Evolutionary conservation across 2,329 filamentous ascomycete species (phyloP).

Genomic region (Chrysosporium queenslandicum): DNA sequence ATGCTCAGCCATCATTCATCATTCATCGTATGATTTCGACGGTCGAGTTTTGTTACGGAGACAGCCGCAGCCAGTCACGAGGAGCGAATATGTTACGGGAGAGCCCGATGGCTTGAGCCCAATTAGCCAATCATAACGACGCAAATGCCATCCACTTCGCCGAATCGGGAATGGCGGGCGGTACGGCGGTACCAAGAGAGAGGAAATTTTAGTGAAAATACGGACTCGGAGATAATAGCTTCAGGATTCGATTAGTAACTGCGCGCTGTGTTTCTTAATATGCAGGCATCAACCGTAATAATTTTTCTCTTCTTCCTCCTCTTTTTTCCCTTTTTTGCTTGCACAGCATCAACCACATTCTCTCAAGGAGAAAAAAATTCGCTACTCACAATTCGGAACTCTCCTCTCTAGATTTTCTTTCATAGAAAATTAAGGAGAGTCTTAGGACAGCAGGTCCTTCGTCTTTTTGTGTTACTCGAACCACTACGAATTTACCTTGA

Average conservation of each 20-base stretch:
- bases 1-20: too few relatives aligned
- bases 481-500: not conserved
- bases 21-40: not conserved
- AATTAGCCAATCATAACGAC: not conserved
- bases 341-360: not conserved
- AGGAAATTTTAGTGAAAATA: not conserved
- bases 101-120: not conserved
- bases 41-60: not conserved
- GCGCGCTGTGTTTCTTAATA: not conserved
- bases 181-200: not conserved
- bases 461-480: not conserved
- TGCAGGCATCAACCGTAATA: not conserved
- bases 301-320: not conserved
- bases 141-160: not conserved
- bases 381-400: not conserved
- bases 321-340: not conserved
- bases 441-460: not conserved
- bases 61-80: not conserved
- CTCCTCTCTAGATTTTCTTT: slow-evolving; percentile 4
- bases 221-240: not conserved
- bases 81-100: not conserved
- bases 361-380: not conserved
- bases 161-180: not conserved
- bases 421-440: slow-evolving; percentile 1
- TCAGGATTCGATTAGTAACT: not conserved